Evolutionary conservation across 139 green algal genomes (phyloP), one percentile per base, ranked within the genome.

Genomic region (Coelastrella sp.): DNA sequence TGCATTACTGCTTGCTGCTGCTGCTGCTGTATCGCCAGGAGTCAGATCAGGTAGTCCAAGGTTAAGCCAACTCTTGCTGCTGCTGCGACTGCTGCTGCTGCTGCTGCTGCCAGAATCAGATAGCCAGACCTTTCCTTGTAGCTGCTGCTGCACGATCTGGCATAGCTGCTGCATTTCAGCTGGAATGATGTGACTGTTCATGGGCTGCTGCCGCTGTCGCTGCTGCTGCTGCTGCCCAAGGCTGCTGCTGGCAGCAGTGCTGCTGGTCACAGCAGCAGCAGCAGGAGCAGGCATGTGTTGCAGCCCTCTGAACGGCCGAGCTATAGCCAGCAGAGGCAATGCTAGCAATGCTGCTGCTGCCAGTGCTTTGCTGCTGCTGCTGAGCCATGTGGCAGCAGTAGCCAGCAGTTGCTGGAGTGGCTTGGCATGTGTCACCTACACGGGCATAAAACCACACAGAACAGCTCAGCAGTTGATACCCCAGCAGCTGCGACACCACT

Each of bases 271-370:
- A 16, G 5, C 73, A 58, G 74, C 22, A 58, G 71, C 65, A 57
- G 82, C 64, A 54, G 61, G 60, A n/a, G 82, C 64, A 56, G 82
- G 13, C 7, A 68, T 16, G 3, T 78, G 82, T 23, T 87, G 82
- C n/a, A 68, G 16, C 5, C 61, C 23, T 20, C 16, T 47, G 65
- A 87, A 87, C 2, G 82, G 82, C 65, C 82, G 54, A 10, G 59
- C 82, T 78, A 87, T 68, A 5, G 82, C 82, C 23, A 87, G 64
- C 65, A 87, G 82, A 11, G 82, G 82, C 65, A 87, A n/a, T 4
- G 82, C 82, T 3, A 87, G 82, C 65, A 87, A 59, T 65, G 82
- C 82, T 65, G 59, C 82, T 87, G 82, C 82, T 64, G 82, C 82
- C n/a, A 71, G 60, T 22, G 64, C 65, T 7, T 22, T 68, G 23